Conservation (phyloP, 495 filamentous ascomycete genomes). For the Jackrogersella multiformis region DNA sequence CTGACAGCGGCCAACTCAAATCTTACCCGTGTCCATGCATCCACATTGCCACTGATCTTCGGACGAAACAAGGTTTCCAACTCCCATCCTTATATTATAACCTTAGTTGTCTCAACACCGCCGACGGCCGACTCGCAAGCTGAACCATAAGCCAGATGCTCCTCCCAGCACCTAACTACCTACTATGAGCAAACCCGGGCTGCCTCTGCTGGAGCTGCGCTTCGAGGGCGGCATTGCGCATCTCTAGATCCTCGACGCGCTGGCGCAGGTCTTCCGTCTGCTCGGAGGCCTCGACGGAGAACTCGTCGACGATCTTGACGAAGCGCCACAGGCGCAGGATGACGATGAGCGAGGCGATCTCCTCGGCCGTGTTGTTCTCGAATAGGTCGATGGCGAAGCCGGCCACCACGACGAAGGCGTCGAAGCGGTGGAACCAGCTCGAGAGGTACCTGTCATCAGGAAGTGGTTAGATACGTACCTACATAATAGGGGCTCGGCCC, state of each 20-base stretch:
- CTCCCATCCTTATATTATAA: constrained; percentile 26
- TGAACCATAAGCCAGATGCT: too few relatives aligned
- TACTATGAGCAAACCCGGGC: too few relatives aligned
- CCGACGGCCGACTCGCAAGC: constrained; percentile 12
- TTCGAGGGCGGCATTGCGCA: constrained; percentile 57
- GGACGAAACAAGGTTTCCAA: constrained; percentile 18
- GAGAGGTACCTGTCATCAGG: constrained; percentile 65
- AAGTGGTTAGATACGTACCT: not conserved
- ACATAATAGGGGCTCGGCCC: too few relatives aligned
- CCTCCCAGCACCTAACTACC: too few relatives aligned
- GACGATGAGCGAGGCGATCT: constrained; percentile 70
- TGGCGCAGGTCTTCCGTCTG: constrained; percentile 50
- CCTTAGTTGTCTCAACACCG: constrained; percentile 20
- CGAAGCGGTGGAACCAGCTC: constrained; percentile 69
- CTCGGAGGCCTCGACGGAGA: constrained; percentile 66
- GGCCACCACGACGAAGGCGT: constrained; percentile 68
- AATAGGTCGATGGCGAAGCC: constrained; percentile 68
- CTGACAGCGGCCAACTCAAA: too few relatives aligned
- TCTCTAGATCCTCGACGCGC: constrained; percentile 54
- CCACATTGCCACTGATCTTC: not conserved
- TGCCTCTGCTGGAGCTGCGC: constrained; percentile 48
- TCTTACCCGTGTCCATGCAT: too few relatives aligned
- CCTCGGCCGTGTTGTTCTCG: constrained; percentile 64
- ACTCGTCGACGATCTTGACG: constrained; percentile 73
- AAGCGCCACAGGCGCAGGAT: constrained; percentile 73